These are phyloP conservation scores for Gossypium gossypioides DNA, from an alignment of 441 rosid species.

Conservation along the genomic window DNA sequence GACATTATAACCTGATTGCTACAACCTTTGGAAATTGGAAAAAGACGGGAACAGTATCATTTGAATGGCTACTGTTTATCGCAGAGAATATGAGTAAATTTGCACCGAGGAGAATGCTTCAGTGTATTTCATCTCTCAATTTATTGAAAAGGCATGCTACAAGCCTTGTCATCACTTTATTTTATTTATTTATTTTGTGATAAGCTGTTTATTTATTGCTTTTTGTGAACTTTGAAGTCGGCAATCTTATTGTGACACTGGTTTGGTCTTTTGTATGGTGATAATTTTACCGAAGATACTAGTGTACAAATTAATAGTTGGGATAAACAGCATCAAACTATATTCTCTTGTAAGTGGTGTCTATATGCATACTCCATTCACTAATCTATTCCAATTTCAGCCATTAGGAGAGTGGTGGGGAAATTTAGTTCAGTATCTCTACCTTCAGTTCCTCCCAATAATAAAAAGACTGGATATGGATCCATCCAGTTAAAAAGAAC, in stretches of 20 bases:
- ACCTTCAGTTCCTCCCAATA: slow-evolving; percentile 42
- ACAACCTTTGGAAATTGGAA: background rate
- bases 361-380: slow-evolving; percentile 7
- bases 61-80: background rate
- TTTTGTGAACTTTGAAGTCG: background rate
- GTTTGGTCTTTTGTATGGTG: background rate
- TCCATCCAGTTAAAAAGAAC: slow-evolving; percentile 48
- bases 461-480: slow-evolving; percentile 50
- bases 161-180: background rate
- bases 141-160: background rate
- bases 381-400: slow-evolving; percentile 32
- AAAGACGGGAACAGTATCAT: background rate
- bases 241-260: background rate
- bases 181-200: background rate
- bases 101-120: background rate
- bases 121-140: background rate
- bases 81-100: background rate
- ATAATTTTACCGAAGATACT: background rate
- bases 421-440: slow-evolving; percentile 35
- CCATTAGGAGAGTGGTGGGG: slow-evolving; percentile 56
- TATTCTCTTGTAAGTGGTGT: slow-evolving; percentile 11
- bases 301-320: background rate
- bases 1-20: background rate
- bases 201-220: background rate
- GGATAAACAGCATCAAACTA: background rate